Conservation (phyloP, 2,329 filamentous ascomycete genomes). For the Curvularia sp. region DNA sequence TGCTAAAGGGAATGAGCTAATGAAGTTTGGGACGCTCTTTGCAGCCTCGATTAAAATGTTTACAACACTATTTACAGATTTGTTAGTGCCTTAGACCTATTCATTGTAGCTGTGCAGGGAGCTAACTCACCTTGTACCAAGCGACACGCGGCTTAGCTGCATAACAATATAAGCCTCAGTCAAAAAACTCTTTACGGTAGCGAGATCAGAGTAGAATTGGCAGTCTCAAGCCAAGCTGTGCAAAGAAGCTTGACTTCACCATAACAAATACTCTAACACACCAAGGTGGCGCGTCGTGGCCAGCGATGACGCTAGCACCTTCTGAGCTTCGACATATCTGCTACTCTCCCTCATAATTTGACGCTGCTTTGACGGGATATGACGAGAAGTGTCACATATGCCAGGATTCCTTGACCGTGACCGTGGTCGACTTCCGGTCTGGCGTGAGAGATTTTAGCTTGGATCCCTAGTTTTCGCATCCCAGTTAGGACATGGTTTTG, state of each 20-base stretch:
- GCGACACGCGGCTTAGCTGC: not conserved
- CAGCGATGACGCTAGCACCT: not conserved
- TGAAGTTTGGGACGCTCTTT: not conserved
- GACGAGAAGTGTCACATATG: not conserved
- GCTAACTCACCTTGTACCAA: not conserved
- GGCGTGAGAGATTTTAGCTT: not conserved
- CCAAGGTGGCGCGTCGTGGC: not conserved
- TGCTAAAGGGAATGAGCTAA: not conserved
- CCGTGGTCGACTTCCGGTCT: not conserved
- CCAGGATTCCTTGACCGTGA: not conserved
- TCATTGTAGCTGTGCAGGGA: not conserved
- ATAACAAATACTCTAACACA: not conserved
- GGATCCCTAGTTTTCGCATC: not conserved
- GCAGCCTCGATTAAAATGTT: not conserved
- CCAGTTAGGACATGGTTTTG: not conserved
- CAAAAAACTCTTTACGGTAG: not conserved
- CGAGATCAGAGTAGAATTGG: not conserved
- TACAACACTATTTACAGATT: not conserved
- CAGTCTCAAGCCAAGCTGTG: not conserved
- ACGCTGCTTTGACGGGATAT: not conserved
- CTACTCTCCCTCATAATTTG: too few species aligned
- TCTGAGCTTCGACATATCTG: not conserved
- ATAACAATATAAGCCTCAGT: not conserved
- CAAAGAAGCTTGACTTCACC: not conserved
- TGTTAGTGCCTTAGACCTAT: not conserved